A percentile compares a stretch with the other conserved stretches of the same genome.
phyloP scores from a whole-genome alignment of 805 yeast genomes.

The Myxozyma neotropica region DNA sequence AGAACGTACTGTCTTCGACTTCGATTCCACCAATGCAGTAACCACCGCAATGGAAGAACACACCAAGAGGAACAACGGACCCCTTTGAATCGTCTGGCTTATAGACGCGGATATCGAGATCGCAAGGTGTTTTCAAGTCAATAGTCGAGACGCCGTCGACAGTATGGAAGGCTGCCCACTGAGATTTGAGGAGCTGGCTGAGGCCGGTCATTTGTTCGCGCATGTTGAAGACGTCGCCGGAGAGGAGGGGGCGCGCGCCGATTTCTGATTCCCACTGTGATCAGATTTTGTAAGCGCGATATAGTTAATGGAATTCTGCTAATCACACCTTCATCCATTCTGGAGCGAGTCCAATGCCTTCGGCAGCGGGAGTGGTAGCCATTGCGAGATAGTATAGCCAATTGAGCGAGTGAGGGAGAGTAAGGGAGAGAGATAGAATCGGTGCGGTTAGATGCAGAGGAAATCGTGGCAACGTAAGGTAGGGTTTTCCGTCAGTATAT shows the following conservation, averaged over 20 bases:
- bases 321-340: slow-evolving; percentile 11
- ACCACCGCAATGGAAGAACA: slow-evolving; percentile 19
- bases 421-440: too few species aligned
- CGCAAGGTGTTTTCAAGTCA: slow-evolving; percentile 4
- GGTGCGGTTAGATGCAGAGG: too few species aligned
- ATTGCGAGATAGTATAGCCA: background rate
- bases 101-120: slow-evolving; percentile 7
- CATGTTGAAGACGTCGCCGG: slow-evolving; percentile 11
- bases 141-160: slow-evolving; percentile 5
- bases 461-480: too few species aligned
- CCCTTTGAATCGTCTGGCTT: slow-evolving; percentile 11
- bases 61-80: slow-evolving; percentile 9
- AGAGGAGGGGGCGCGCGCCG: slow-evolving; percentile 13
- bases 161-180: slow-evolving; percentile 8
- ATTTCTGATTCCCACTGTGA: slow-evolving; percentile 1
- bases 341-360: slow-evolving; percentile 15
- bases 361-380: slow-evolving; percentile 1
- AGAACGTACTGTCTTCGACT: slow-evolving; percentile 4
- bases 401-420: too few species aligned
- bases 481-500: too few species aligned
- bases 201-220: slow-evolving; percentile 15
- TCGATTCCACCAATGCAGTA: slow-evolving; percentile 15
- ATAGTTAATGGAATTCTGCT: background rate
- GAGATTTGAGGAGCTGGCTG: background rate
- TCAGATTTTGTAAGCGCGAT: background rate